Evolutionary conservation across 2,329 filamentous ascomycete genomes (phyloP), one percentile per base, ranked within the genome.

Genomic region (Xylaria sp.): DNA sequence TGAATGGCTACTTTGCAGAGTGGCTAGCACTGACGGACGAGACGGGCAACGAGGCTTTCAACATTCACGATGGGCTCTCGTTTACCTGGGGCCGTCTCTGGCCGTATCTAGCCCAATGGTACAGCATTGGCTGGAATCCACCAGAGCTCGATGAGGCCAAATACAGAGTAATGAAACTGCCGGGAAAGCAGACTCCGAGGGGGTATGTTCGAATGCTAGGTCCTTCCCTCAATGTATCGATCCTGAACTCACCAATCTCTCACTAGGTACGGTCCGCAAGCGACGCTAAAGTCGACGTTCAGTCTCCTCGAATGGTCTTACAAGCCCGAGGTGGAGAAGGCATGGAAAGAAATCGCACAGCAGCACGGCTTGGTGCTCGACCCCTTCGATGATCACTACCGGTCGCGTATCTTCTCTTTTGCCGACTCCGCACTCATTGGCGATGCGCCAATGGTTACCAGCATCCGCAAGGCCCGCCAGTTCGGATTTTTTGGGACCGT

Each of bases 401-500:
- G 55, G 14, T 42, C 55, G 55, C 55, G 55, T 9, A 57, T 57
- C 39, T 57, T 57, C 55, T 57, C 55, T 27, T 57, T 57, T 8
- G 55, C 55, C 6, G 55, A 57, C 55, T 57, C 55, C 14, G 55
- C 55, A 12, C 6, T 57, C 19, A 57, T 57, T 24, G 34, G 55
- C 34, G 55, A 57, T 3, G 39, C 55, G 5, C 34, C 55, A 45
- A 57, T 57, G 34, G 55, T 57, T 24, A 57, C 55, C 9, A 57
- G 55, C n/a, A 42, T 57, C 8, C 55, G 55, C 55, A 57, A 57
- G 17, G 55, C 55, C 2, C 55, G 55, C 19, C 19, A 42, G 32
- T 57, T 36, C 4, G 55, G 55, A 11, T 57, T 57, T 30, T 57
- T 57, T 32, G 55, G 55, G 14, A 45, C 55, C n/a, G 55, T 57